phyloP scores from a whole-genome alignment of 1,139 yeast species.

The Hyphopichia pseudoburtonii region DNA sequence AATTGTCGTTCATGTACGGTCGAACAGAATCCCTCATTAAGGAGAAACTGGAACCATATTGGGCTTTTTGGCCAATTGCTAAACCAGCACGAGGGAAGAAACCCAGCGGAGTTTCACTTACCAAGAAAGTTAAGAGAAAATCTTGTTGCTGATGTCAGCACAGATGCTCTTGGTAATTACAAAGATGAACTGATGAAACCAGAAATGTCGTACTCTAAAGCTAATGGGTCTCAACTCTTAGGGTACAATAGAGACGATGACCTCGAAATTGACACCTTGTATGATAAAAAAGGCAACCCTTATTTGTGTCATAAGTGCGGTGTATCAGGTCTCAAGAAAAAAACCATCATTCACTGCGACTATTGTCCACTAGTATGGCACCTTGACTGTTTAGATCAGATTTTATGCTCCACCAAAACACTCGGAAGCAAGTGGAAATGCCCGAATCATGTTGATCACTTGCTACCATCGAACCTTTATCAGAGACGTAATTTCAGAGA shows the following conservation, averaged over 20 bases:
- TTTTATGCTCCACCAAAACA: conserved; percentile 72
- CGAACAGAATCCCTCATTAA: conserved; percentile 24
- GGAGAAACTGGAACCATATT: conserved; percentile 38
- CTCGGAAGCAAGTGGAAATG: conserved; percentile 90
- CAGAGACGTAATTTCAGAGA: conserved; percentile 52
- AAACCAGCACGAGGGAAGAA: conserved; percentile 54
- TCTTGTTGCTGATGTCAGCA: conserved; percentile 69
- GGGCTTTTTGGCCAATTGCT: conserved; percentile 67
- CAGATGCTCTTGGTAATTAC: conserved; percentile 73
- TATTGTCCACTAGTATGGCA: conserved; percentile 91
- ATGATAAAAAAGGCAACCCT: conserved; percentile 65
- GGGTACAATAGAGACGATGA: conserved; percentile 43
- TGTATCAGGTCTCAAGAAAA: conserved; percentile 56
- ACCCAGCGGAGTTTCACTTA: conserved; percentile 72
- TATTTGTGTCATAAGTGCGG: conserved; percentile 77
- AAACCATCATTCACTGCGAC: conserved; percentile 73
- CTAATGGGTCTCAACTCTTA: conserved; percentile 38
- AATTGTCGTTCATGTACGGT: conserved; percentile 72
- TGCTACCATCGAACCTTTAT: conserved; percentile 36
- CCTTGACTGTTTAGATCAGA: conserved; percentile 80
- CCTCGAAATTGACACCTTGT: conserved; percentile 63
- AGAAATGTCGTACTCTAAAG: conserved; percentile 39
- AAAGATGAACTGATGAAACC: conserved; percentile 60
- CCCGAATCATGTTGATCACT: conserved; percentile 77
- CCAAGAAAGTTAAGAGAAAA: conserved; percentile 68